Evolutionary conservation across 441 rosid genomes (phyloP).

Genomic region (Erodium chrysanthum): DNA sequence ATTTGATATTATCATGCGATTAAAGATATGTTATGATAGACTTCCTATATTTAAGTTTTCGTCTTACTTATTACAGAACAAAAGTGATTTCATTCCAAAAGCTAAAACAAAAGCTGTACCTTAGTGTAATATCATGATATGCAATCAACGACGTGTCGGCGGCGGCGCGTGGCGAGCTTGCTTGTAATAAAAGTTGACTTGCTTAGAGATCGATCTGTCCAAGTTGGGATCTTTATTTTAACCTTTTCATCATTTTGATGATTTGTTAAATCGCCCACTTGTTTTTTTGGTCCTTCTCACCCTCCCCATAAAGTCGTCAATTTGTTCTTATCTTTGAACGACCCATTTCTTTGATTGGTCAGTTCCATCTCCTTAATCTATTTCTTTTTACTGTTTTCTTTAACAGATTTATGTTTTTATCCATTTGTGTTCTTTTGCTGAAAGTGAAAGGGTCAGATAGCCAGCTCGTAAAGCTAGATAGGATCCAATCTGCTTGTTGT

Average conservation of each 20-base stretch:
- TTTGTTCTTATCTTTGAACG: neutral
- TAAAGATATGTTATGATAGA: no score
- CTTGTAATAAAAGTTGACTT: neutral
- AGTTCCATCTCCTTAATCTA: neutral
- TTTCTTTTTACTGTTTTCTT: neutral
- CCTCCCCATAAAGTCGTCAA: neutral
- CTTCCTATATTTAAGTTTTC: no score
- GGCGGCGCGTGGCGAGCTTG: no score
- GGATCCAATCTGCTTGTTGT: no score
- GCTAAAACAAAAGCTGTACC: no score
- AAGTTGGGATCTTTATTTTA: neutral
- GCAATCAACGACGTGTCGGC: no score
- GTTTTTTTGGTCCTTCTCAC: neutral
- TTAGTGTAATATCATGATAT: no score
- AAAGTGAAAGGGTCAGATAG: neutral
- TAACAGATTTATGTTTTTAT: neutral
- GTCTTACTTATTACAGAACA: no score
- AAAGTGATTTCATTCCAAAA: no score
- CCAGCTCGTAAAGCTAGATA: no score
- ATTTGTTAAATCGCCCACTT: neutral
- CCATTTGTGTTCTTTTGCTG: conserved; percentile 1
- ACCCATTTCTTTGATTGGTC: conserved; percentile 6
- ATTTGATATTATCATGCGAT: no score
- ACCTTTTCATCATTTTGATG: neutral
- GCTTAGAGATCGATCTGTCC: neutral